Evolutionary conservation across 176 grass and related monocot species (phyloP).

Genomic region (Zea luxurians): DNA sequence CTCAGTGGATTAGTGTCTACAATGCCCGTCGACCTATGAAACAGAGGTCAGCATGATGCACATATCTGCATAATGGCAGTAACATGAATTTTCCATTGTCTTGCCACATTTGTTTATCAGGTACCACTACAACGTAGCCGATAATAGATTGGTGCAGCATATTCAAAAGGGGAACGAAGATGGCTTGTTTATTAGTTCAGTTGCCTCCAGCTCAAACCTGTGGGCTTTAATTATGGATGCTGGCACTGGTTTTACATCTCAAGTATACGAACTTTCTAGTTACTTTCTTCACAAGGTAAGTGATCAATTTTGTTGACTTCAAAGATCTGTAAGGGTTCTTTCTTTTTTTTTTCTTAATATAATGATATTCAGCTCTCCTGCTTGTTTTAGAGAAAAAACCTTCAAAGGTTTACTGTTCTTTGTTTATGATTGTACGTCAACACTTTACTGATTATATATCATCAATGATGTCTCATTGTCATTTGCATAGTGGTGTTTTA

Average conservation of each 20-base stretch:
- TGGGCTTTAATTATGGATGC: slow-evolving; percentile 99
- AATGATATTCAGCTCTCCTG: neutral
- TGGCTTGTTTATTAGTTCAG: slow-evolving; percentile 92
- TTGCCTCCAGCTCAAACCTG: slow-evolving; percentile 70
- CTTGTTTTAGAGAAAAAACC: neutral
- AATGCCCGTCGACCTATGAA: slow-evolving; percentile 85
- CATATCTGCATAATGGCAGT: slow-evolving; percentile 28
- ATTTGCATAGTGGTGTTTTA: slow-evolving; percentile 60
- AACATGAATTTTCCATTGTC: slow-evolving; percentile 19
- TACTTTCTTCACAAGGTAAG: slow-evolving; percentile 83
- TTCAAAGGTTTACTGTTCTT: slow-evolving; percentile 25
- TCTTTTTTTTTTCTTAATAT: neutral
- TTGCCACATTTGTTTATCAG: slow-evolving; percentile 50
- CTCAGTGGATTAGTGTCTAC: slow-evolving; percentile 90
- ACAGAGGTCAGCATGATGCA: slow-evolving; percentile 61
- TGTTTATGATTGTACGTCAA: slow-evolving; percentile 1
- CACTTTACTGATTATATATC: slow-evolving; percentile 11
- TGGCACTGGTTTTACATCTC: slow-evolving; percentile 77
- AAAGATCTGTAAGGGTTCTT: neutral
- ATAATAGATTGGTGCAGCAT: slow-evolving; percentile 84
- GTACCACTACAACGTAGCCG: slow-evolving; percentile 97
- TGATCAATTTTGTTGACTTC: slow-evolving; percentile 1
- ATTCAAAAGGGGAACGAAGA: slow-evolving; percentile 94
- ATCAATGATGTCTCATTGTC: slow-evolving; percentile 9
- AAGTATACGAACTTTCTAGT: slow-evolving; percentile 81